Base-by-base conservation (phyloP, 495 filamentous ascomycete genomes). In the Wilcoxina mikolae region DNA sequence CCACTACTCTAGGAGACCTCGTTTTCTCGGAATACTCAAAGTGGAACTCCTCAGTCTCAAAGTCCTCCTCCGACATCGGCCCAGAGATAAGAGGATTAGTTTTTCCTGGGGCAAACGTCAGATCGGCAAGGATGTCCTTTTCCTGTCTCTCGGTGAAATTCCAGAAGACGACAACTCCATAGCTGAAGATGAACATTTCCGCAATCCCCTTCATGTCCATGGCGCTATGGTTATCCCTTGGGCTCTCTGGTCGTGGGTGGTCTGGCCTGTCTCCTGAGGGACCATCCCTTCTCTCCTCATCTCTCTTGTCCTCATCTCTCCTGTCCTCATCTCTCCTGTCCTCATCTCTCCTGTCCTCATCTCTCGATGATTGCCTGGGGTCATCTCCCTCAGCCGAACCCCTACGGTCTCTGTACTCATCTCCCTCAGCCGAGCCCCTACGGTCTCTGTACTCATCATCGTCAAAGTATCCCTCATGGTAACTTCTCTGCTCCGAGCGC, bases 151-250 rank as follows among this genome's bases (percentile, higher is more conserved):
- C 87, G 15, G 88, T 87, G 62, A 96, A 91, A 66, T 96, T 96
- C 91, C 91, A 99, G 66, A 96, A 95, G 15, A 99, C 91, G 0
- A 88, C 90, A 0, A 99, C 93, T 9, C 91, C 91, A 67, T 99
- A 99, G 22, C 83, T 89, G 69, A 95, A 96, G 53, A 96, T 83
- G 65, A 95, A 96, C 84, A 99, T 88, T 68, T 99, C 91, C 23
- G 84, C 93, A 60, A 95, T 90, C 26, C 58, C 56, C n/a, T 65
- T 66, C 63, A 66, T 66, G 26, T 66, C 62, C 56, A 61, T 58
- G 7, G 27, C 46, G 25, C n/a, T 22, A 35, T 61, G 59, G 22
- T 26, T 61, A n/a, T 65, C 65, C 54, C 52, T 55, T n/a, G 62
- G 62, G 31, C 56, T 65, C 35, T 58, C 53, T 4, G 62, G 62